phyloP scores from a whole-genome alignment of 1,284 basidiomycete genomes.

The Boletus sp. region DNA sequence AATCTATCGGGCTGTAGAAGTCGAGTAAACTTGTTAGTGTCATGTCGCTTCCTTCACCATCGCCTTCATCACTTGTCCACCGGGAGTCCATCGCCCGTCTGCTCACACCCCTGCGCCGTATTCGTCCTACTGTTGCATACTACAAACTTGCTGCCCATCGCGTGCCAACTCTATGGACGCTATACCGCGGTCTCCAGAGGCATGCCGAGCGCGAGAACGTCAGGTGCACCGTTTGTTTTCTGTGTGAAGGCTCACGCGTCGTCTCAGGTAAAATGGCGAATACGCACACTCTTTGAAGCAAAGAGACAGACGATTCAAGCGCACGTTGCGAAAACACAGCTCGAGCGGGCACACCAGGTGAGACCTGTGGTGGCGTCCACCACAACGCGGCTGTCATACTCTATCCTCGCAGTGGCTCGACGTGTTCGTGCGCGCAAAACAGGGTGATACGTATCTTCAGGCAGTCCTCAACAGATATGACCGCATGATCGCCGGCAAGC shows the following conservation, averaged over 20 bases:
- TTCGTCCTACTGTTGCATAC: conserved; percentile 64
- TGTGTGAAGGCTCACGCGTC: not conserved
- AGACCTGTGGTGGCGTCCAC: not conserved
- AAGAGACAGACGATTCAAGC: conserved; percentile 51
- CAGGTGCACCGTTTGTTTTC: conserved; percentile 2
- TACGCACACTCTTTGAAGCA: conserved; percentile 52
- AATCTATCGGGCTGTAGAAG: too few species aligned
- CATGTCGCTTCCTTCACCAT: too few species aligned
- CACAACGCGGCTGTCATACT: not conserved
- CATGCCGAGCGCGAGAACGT: conserved; percentile 55
- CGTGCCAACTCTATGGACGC: conserved; percentile 66
- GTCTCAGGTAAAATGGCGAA: conserved; percentile 52
- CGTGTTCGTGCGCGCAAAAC: conserved; percentile 48
- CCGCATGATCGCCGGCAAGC: conserved; percentile 47
- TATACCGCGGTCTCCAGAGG: conserved; percentile 69
- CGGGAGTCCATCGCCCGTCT: conserved; percentile 50
- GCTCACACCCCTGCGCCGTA: conserved; percentile 54
- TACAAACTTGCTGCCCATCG: conserved; percentile 69
- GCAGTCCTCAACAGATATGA: conserved; percentile 53
- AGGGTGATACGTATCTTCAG: conserved; percentile 47
- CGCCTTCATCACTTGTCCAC: conserved; percentile 41
- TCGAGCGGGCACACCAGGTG: conserved; percentile 54
- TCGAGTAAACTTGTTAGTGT: too few species aligned
- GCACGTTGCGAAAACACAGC: conserved; percentile 39
- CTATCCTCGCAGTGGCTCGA: conserved; percentile 48